Percentiles rank a stretch among this genome's conserved stretches.
These are phyloP conservation scores for Colletotrichum neosansevieriae DNA, from an alignment of 2,329 filamentous ascomycete species.

Conservation along the genomic window DNA sequence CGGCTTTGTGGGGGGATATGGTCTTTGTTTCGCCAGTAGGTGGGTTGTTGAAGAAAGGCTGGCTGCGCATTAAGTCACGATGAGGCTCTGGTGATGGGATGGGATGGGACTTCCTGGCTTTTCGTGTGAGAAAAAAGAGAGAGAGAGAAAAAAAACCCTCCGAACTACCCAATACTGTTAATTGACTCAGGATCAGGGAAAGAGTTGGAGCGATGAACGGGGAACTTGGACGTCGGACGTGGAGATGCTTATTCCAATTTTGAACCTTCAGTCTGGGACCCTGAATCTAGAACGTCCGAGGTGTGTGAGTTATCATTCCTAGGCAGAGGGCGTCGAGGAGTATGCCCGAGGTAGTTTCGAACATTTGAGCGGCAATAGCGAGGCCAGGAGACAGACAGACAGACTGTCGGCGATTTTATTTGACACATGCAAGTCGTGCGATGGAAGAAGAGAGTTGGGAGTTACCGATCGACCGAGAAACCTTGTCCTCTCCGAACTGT, in stretches of 20 bases:
- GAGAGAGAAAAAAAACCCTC: too few relatives aligned
- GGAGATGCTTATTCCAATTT: slow-evolving; percentile 5
- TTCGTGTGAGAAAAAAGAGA: too few relatives aligned
- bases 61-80: slow-evolving; percentile 19
- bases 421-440: slow-evolving; percentile 24
- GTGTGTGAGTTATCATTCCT: not conserved
- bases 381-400: not conserved
- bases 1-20: slow-evolving; percentile 33
- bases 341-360: slow-evolving; percentile 33
- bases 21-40: not conserved
- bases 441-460: not conserved
- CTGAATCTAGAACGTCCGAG: slow-evolving; percentile 31
- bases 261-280: slow-evolving; percentile 13
- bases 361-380: slow-evolving; percentile 3
- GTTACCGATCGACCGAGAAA: not conserved
- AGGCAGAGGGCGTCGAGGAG: not conserved
- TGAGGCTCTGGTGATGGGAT: slow-evolving; percentile 22
- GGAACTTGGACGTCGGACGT: not conserved
- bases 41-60: too few relatives aligned
- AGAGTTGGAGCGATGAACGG: not conserved
- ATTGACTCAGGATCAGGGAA: not conserved
- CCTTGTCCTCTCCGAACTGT: not conserved
- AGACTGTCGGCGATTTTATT: not conserved
- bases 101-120: not conserved
- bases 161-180: too few relatives aligned